Base-by-base conservation (phyloP, 1,284 basidiomycete genomes). In the Chalciporus sp. region DNA sequence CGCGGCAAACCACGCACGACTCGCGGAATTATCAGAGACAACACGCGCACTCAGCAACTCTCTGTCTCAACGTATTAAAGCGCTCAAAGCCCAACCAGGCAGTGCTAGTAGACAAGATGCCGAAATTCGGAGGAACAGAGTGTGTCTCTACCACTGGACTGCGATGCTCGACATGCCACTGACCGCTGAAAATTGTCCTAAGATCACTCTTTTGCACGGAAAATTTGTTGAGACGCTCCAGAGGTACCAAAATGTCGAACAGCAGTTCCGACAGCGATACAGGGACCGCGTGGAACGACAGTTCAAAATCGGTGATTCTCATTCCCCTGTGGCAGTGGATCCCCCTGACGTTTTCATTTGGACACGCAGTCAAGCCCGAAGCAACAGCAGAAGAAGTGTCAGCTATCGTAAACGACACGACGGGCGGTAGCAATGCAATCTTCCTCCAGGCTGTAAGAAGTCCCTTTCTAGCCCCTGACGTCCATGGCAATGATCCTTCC, bases 241-340 rank as follows among this genome's bases (percentile, higher is more conserved):
- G 61, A 82, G 80, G 48, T 90, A 90, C 66, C 93, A 95, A 74
- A 79, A 83, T 44, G 89, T 96, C 26, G 95, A 98, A 73, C 85
- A 91, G 68, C 86, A 92, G 60, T 92, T 89, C 68, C 83, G 94
- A 44, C 75, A 82, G 56, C 92, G 87, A 74, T 91, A 94, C 69
- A 86, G 82, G 65, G 85, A 92, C 64, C 80, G 93, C 37, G 88
- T 94, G 20, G 94, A 94, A 75, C 82, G 95, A 54, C 95, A 98
- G 72, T 88, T 92, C 75, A 86, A 81, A 70, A 97, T 97, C 55
- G 89, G 89, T 85, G 53, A 39, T 75, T 63, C 11, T 11, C n/a
- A 49, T 41, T 45, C 39, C 39, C 8, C 39, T 39, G 31, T n/a
- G 27, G 28, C 19, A 42, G 8, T 48, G 12, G 23, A 16, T 46